A percentile compares a stretch with the other conserved stretches of the same genome.
Conservation (phyloP, 495 filamentous ascomycete genomes). For the Xylaria grammica region DNA sequence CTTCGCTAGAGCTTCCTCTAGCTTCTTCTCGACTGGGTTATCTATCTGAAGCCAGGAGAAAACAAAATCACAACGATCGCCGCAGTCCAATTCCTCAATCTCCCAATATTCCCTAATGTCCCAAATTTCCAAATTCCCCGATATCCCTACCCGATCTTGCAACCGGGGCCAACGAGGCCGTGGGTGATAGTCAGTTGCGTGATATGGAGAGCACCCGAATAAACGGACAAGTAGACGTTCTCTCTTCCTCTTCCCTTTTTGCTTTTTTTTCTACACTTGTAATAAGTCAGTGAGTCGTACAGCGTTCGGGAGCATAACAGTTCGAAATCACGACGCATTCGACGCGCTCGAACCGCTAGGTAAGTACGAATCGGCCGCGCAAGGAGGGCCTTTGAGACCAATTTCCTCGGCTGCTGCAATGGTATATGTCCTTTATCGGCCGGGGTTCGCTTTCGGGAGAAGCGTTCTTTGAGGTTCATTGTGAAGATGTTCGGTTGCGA, state of each 20-base stretch:
- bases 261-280: not conserved
- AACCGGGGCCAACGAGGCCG: no score
- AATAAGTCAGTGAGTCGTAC: not conserved
- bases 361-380: not conserved
- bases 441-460: slow-evolving; percentile 21
- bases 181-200: no score
- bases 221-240: no score
- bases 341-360: not conserved
- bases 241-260: no score
- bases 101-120: no score
- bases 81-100: no score
- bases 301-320: not conserved
- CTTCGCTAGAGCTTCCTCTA: not conserved
- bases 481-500: slow-evolving; percentile 11
- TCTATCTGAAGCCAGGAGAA: not conserved
- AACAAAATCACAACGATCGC: no score
- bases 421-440: slow-evolving; percentile 27
- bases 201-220: no score
- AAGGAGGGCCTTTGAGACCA: slow-evolving; percentile 4
- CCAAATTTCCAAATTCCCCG: no score
- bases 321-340: not conserved
- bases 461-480: slow-evolving; percentile 7
- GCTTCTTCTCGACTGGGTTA: slow-evolving; percentile 19
- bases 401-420: not conserved
- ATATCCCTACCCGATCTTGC: no score